Evolutionary conservation across 2,329 filamentous ascomycete species (phyloP).

Genomic region (Claviceps monticola): DNA sequence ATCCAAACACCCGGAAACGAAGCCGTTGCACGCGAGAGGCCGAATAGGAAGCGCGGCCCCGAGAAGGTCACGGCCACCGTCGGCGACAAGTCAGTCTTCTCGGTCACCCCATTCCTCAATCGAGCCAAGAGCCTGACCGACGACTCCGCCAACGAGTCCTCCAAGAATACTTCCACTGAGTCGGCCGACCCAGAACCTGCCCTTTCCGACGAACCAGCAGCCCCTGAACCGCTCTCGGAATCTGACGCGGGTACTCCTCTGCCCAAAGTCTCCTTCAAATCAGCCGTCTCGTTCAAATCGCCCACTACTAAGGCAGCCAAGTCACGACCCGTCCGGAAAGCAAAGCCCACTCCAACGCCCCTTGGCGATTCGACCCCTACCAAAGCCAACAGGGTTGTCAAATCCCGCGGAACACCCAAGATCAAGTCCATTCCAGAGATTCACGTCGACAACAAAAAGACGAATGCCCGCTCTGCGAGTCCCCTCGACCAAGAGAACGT

Average conservation of each 20-base stretch:
- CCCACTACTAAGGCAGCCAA: constrained; percentile 16
- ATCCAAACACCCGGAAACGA: constrained; percentile 33
- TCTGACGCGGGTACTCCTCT: constrained; percentile 13
- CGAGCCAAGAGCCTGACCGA: constrained; percentile 45
- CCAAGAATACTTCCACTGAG: constrained; percentile 9
- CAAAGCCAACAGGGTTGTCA: constrained; percentile 27
- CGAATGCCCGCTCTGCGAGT: constrained; percentile 22
- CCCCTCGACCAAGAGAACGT: constrained; percentile 19
- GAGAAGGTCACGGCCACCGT: constrained; percentile 32
- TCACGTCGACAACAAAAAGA: constrained; percentile 20
- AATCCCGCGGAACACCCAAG: constrained; percentile 3
- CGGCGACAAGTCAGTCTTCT: constrained; percentile 84
- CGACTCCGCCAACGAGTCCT: constrained; percentile 16
- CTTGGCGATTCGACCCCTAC: constrained; percentile 30
- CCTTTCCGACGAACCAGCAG: background rate
- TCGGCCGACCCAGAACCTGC: constrained; percentile 19
- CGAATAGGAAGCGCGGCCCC: constrained; percentile 40
- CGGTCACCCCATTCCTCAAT: constrained; percentile 87
- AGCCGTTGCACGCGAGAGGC: constrained; percentile 25
- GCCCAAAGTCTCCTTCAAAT: constrained; percentile 7
- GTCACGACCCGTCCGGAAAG: constrained; percentile 28
- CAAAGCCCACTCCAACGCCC: constrained; percentile 24
- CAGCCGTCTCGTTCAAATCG: constrained; percentile 1
- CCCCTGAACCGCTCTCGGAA: constrained; percentile 5
- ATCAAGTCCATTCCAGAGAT: constrained; percentile 1